Conservation (phyloP, 208 protist genomes). For the Leishmania tarentolae region DNA sequence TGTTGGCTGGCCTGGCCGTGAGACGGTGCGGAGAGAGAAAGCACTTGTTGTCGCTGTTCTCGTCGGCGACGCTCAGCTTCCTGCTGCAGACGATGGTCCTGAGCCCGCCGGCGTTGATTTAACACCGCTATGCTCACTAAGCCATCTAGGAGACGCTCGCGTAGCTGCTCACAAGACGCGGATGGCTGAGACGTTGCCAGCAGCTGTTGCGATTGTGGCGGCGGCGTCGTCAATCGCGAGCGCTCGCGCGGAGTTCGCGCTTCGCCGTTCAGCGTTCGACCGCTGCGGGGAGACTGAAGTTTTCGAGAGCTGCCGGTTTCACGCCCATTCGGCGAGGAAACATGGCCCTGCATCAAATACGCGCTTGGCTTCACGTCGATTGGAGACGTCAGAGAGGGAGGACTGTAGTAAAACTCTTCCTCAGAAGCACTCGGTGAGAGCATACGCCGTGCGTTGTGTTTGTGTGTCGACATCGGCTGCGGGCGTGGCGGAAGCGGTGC, state of each 20-base stretch:
- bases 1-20: neutral
- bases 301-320: neutral
- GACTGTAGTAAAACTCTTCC: slow-evolving; percentile 27
- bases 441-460: neutral
- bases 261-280: slow-evolving; percentile 2
- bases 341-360: slow-evolving; percentile 30
- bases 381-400: slow-evolving; percentile 20
- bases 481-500: slow-evolving; percentile 45
- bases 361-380: slow-evolving; percentile 39
- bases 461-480: slow-evolving; percentile 1
- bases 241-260: slow-evolving; percentile 17
- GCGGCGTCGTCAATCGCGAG: slow-evolving; percentile 17
- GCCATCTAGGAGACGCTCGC: slow-evolving; percentile 33
- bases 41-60: slow-evolving; percentile 20
- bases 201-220: neutral
- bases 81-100: slow-evolving; percentile 16
- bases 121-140: slow-evolving; percentile 29
- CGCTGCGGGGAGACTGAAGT: slow-evolving; percentile 16
- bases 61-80: slow-evolving; percentile 26
- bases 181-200: neutral
- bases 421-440: slow-evolving; percentile 10
- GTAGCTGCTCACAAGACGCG: slow-evolving; percentile 17
- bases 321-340: neutral
- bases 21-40: neutral
- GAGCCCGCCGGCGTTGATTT: slow-evolving; percentile 21